Conservation (phyloP, 2,329 filamentous ascomycete genomes). For the Aaosphaeria arxii region DNA sequence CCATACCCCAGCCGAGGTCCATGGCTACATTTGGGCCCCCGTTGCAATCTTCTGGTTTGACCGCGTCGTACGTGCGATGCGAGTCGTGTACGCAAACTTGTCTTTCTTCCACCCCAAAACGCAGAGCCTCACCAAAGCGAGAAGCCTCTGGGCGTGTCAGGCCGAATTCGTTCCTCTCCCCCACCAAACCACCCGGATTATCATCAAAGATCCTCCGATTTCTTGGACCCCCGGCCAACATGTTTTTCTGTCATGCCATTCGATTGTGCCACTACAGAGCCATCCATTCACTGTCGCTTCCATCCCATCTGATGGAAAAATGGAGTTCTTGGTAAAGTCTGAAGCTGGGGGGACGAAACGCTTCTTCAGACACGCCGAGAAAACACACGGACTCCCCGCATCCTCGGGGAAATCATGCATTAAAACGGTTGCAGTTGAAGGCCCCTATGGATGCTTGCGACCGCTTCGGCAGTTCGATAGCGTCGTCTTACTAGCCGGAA, state of each 20-base stretch:
- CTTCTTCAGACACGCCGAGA: constrained; percentile 52
- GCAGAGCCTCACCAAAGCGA: constrained; percentile 19
- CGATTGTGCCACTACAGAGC: constrained; percentile 56
- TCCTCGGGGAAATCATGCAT: constrained; percentile 7
- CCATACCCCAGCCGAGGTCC: constrained; percentile 60
- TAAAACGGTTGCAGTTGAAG: constrained; percentile 50
- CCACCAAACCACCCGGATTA: constrained; percentile 56
- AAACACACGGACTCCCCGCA: constrained; percentile 18
- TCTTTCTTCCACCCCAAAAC: constrained; percentile 39
- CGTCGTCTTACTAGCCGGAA: constrained; percentile 57
- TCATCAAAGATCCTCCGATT: constrained; percentile 54
- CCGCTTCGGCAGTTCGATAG: constrained; percentile 60
- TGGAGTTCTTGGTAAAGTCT: constrained; percentile 57
- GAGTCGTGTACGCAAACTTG: constrained; percentile 38
- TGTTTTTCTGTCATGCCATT: constrained; percentile 58
- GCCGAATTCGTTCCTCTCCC: constrained; percentile 47
- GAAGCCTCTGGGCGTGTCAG: constrained; percentile 35
- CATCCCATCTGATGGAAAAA: constrained; percentile 52
- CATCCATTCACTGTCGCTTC: constrained; percentile 65
- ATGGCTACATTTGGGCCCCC: constrained; percentile 64
- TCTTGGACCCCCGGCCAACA: constrained; percentile 63
- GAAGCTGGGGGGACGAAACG: constrained; percentile 52
- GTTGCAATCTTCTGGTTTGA: constrained; percentile 63
- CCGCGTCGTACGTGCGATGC: constrained; percentile 48
- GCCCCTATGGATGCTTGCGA: constrained; percentile 52